Base-by-base conservation (phyloP, 768 basidiomycete genomes). In the Pulveroboletus frians region DNA sequence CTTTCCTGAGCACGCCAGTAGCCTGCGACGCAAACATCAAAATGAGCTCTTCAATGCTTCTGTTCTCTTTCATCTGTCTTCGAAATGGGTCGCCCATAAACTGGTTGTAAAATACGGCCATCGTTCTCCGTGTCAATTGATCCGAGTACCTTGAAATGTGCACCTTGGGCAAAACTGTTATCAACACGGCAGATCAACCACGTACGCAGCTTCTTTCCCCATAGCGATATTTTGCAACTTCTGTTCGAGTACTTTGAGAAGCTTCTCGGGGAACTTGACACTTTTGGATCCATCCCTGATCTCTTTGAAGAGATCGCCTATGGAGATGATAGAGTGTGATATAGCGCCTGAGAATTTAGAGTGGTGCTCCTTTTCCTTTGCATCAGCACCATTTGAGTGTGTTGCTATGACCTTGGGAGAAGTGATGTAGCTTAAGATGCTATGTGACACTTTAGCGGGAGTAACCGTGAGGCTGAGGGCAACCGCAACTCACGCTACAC, bases 41-140 rank as follows among this genome's bases (percentile, higher is more conserved):
- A 51, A 99, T 95, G 47, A 99, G 84, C 55, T 97, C 93, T 70
- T 99, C 96, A 34, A 97, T 90, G 72, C 95, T 96, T 39, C 96
- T 80, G 66, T 91, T 94, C 66, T 97, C 94, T 69, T 92, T 91
- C 82, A 97, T 87, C 59, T 93, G 88, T 31, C 81, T 78, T 49
- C 87, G 83, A 73, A 96, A 95, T 34, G 75, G 77, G 23, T 91
- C 87, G 50, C 88, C 83, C 67, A 85, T 83, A 67, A 89, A 91
- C 53, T 92, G 89, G 11, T 85, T 86, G 65, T 93, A 97, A 68
- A 97, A 97, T 30, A 88, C 85, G 48, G 85, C 94, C 76, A 95
- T 87, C 1, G 90, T 92, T 48, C 91, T 78, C 27, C 95, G 81
- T 15, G 93, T 84, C 29, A 92, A 74, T 60, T 92, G 91, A 64